These are phyloP conservation scores for Achaetomiella virescens DNA, from an alignment of 495 filamentous ascomycete species.

Conservation along the genomic window DNA sequence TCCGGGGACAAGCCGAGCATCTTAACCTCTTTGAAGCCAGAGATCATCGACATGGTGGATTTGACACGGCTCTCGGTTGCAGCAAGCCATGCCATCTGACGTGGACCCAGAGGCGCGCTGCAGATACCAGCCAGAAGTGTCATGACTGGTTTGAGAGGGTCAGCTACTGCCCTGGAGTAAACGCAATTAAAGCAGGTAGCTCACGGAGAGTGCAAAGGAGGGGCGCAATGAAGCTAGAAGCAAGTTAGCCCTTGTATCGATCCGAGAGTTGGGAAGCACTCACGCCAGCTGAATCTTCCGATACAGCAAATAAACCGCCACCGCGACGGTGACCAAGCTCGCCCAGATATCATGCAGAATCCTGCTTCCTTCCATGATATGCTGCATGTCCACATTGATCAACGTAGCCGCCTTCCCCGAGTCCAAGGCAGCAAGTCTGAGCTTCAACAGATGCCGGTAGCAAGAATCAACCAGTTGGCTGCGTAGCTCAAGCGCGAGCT, in stretches of 20 bases:
- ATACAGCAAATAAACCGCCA: conserved; percentile 3
- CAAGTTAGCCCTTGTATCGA: not conserved
- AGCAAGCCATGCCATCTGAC: conserved; percentile 3
- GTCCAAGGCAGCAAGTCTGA: conserved; percentile 2
- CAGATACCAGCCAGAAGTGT: conserved; percentile 6
- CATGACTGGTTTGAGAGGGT: too few relatives aligned
- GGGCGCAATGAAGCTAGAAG: conserved; percentile 2
- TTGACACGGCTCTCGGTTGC: conserved; percentile 5
- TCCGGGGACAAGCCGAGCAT: conserved; percentile 6
- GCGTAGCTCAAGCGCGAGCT: conserved; percentile 6
- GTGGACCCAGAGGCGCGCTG: conserved; percentile 5
- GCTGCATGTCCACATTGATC: conserved; percentile 11
- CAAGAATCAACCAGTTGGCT: conserved; percentile 7
- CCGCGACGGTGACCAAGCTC: conserved; percentile 4
- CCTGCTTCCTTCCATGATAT: conserved; percentile 9
- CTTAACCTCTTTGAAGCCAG: conserved; percentile 10
- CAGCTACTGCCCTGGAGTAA: too few relatives aligned
- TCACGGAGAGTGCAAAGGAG: conserved; percentile 7
- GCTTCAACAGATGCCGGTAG: conserved; percentile 5
- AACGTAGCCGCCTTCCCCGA: conserved; percentile 4
- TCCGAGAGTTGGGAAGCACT: not conserved
- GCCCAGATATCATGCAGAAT: conserved; percentile 11
- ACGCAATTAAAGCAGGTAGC: too few relatives aligned
- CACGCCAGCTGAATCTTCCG: conserved; percentile 10
- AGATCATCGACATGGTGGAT: conserved; percentile 9